These are phyloP conservation scores for Schoenoplectus tabernaemontani DNA, from an alignment of 202 grass and related monocot genomes.

Conservation along the genomic window DNA sequence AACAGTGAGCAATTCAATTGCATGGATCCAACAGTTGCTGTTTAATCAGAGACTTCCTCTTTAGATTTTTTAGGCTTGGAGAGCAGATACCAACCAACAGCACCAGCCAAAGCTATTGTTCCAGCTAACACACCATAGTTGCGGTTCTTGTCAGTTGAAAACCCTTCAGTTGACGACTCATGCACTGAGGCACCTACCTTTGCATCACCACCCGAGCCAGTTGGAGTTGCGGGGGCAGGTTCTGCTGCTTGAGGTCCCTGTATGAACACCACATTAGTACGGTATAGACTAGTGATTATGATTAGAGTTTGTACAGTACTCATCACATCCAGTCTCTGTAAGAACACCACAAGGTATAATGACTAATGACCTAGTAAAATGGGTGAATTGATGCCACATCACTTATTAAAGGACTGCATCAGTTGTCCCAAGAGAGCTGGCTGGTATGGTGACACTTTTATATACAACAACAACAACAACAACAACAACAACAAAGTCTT, in stretches of 20 bases:
- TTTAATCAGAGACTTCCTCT: constrained; percentile 35
- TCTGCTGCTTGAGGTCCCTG: constrained; percentile 65
- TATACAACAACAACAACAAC: too few species aligned
- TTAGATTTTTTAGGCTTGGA: constrained; percentile 83
- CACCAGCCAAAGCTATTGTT: constrained; percentile 47
- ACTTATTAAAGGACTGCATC: not conserved
- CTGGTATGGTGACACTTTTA: not conserved
- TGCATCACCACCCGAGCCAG: constrained; percentile 25
- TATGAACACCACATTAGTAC: constrained; percentile 10
- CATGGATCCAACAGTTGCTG: not conserved
- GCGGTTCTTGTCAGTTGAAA: constrained; percentile 63
- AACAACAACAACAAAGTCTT: too few species aligned
- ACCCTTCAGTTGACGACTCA: too few species aligned
- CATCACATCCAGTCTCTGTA: not conserved
- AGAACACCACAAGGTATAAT: not conserved
- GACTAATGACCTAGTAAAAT: not conserved
- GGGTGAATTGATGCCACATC: not conserved
- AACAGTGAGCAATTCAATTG: constrained; percentile 5
- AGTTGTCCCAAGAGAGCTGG: not conserved
- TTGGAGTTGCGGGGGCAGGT: constrained; percentile 23
- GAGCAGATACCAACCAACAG: constrained; percentile 77
- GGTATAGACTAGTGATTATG: not conserved
- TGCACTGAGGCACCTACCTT: constrained; percentile 11
- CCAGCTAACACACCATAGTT: constrained; percentile 83
- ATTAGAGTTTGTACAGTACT: not conserved